phyloP scores from a whole-genome alignment of 116 monocot genomes.

The Iris pallida region DNA sequence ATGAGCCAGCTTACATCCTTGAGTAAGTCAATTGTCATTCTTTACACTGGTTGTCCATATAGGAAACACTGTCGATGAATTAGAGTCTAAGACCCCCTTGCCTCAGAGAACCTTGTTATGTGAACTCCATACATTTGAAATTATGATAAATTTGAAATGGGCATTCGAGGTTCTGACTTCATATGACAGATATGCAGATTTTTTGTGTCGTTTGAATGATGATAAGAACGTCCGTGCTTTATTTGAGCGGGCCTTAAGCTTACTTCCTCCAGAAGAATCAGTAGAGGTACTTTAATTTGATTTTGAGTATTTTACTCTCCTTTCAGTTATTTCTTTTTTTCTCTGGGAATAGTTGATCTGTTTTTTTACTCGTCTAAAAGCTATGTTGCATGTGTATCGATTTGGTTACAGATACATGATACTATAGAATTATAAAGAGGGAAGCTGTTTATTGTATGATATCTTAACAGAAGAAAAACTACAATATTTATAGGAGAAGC shows the following conservation, averaged over 20 bases:
- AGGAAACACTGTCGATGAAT: neutral
- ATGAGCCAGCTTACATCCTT: constrained; percentile 92
- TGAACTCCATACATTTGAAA: too few species aligned
- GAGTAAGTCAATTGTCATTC: constrained; percentile 52
- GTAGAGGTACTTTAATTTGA: constrained; percentile 54
- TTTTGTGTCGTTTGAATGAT: constrained; percentile 95
- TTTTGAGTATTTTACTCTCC: neutral
- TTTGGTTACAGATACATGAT: too few species aligned
- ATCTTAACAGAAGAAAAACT: too few species aligned
- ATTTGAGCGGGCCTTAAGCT: constrained; percentile 91
- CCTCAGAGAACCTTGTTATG: too few species aligned
- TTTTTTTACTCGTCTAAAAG: too few species aligned
- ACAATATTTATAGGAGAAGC: too few species aligned
- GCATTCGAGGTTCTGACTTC: constrained; percentile 6
- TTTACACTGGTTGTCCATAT: neutral
- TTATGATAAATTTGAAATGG: neutral
- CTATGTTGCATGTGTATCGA: too few species aligned
- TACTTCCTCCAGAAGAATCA: constrained; percentile 81
- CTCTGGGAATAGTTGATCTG: neutral
- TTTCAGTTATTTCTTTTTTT: neutral
- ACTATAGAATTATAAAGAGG: too few species aligned
- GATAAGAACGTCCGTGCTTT: constrained; percentile 96
- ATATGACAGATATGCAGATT: constrained; percentile 82
- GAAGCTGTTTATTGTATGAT: too few species aligned
- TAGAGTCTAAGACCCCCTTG: too few species aligned